These are phyloP conservation scores for Litchi chinensis DNA, from an alignment of 345 rosid genomes.

Conservation along the genomic window DNA sequence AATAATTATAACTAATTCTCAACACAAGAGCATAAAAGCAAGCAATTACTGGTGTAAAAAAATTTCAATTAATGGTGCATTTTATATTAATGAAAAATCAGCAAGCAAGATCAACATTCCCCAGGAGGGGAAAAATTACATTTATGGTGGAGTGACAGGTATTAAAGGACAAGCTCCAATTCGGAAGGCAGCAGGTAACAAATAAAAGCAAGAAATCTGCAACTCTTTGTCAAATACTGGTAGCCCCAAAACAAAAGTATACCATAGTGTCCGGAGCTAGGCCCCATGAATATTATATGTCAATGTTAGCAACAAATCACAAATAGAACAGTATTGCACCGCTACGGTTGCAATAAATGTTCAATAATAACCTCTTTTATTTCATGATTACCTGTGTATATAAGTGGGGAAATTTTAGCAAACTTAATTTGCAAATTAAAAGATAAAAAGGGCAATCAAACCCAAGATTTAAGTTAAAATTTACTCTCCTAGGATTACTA, in stretches of 20 bases:
- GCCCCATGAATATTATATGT: constrained; percentile 34
- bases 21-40: too few species aligned
- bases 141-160: not conserved
- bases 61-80: not conserved
- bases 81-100: not conserved
- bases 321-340: constrained; percentile 17
- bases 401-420: not conserved
- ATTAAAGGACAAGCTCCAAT: constrained; percentile 18
- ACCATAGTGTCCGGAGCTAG: constrained; percentile 24
- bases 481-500: too few species aligned
- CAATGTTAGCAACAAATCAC: constrained; percentile 33
- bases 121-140: not conserved
- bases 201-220: constrained; percentile 19
- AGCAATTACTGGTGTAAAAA: not conserved
- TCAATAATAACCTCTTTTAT: not conserved
- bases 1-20: not conserved
- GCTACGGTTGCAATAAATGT: not conserved
- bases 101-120: not conserved
- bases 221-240: constrained; percentile 19
- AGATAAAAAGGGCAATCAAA: constrained; percentile 6
- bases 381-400: not conserved
- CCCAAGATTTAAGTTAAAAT: not conserved
- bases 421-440: not conserved
- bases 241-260: constrained; percentile 16
- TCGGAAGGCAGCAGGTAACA: constrained; percentile 9